Evolutionary conservation across 73 alveolate genomes (phyloP), one percentile per base, ranked within the genome.

Genomic region (Paramecium sexaurelia): DNA sequence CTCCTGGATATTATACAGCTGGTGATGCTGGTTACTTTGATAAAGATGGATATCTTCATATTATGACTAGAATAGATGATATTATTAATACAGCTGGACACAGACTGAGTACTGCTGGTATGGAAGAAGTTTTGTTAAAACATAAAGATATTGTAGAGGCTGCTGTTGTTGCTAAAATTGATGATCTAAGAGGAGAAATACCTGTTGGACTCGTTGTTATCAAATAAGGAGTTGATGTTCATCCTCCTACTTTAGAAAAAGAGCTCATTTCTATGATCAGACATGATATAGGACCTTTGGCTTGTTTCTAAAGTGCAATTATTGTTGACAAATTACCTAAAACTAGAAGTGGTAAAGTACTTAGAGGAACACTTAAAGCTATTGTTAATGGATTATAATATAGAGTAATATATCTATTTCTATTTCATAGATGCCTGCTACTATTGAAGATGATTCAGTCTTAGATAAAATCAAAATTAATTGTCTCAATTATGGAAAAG

Each of bases 261-360:
- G 97, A 96, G 67, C 91, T 95, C 17, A 75, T 92, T n/a, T 91
- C 83, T 17, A 51, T 85, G 66, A 94, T 96, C 27, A 92, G 99
- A 66, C 75, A 75, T 36, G 98, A 95, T 89, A 92, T 96, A 55
- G 99, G 99, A 3, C 98, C 98, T 73, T 95, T 98, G 27, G 99
- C 99, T 41, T 73, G 97, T n/a, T 87, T 98, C 66, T 93, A 94
- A 83, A 92, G 88, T 55, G 91, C 87, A 47, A 75, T 96, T 26
- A 87, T 97, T 43, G 99, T 98, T 20, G 95, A 98, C 27, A 96
- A 94, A 55, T 96, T 98, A 45, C 99, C 99, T 4, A 98, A 98
- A 95, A 98, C 99, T 0, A 97, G 99, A 85, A 96, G 99, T 89
- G 99, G 99, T 13, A 98, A 98, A 93, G 97, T 96, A 32, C 93